A percentile compares a stretch with the other conserved stretches of the same genome.
phyloP scores from a whole-genome alignment of 768 basidiomycete species.

The Collybia sordida region DNA sequence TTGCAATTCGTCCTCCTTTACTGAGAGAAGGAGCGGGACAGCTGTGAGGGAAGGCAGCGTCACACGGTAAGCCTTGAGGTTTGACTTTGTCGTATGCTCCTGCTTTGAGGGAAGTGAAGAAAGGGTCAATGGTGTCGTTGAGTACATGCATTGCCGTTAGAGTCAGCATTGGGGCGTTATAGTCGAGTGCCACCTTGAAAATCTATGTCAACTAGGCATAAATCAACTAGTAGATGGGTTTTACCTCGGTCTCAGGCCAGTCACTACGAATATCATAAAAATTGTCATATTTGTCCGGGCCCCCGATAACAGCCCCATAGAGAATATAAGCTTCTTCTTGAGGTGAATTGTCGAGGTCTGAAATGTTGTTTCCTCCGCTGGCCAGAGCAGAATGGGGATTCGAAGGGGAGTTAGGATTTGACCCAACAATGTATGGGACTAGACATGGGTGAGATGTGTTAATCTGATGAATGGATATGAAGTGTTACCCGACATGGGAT shows the following conservation, averaged over 20 bases:
- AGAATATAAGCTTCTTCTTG: conserved; percentile 70
- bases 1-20: conserved; percentile 61
- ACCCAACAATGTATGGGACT: conserved; percentile 84
- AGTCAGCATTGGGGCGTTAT: conserved; percentile 88
- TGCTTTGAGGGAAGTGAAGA: conserved; percentile 67
- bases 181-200: conserved; percentile 74
- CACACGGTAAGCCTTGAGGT: conserved; percentile 77
- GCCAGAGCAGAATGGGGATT: conserved; percentile 93
- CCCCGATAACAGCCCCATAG: conserved; percentile 89
- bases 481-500: conserved; percentile 78
- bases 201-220: neutral
- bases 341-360: conserved; percentile 70
- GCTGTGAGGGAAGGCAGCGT: conserved; percentile 59
- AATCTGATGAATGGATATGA: neutral
- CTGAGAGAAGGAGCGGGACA: conserved; percentile 56
- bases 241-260: conserved; percentile 86
- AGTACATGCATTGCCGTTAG: conserved; percentile 78
- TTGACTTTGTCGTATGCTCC: conserved; percentile 63
- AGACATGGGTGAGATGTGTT: too few relatives aligned
- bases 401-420: conserved; percentile 84
- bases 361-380: conserved; percentile 75
- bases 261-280: conserved; percentile 88
- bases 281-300: conserved; percentile 72
- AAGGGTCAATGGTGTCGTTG: conserved; percentile 69
- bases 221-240: neutral